Base-by-base conservation (phyloP, 306 rosid species). In the Inga oerstediana region DNA sequence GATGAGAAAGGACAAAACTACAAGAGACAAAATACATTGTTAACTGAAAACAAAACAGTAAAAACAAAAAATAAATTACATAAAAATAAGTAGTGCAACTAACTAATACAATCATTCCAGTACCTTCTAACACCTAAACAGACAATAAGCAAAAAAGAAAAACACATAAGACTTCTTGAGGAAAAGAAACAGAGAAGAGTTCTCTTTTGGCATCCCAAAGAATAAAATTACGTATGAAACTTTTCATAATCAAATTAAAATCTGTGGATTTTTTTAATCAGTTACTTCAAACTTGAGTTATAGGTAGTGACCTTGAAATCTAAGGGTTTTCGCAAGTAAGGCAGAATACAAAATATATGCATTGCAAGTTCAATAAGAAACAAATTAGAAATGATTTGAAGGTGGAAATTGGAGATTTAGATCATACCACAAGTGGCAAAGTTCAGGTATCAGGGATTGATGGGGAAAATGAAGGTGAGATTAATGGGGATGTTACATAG, bases 1-100 rank as follows among this genome's bases (percentile, higher is more conserved):
- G 49, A 81, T 48, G 30, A 75, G 45, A 39, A 81, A 73, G 52
- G 70, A 24, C 39, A 44, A 77, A 49, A 76, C 56, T 64, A 54
- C 49, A 66, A 27, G 75, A 69, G 56, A 35, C 45, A 56, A 75
- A 77, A 75, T 54, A 70, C 44, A 41, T 66, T 39, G 51, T 69
- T 45, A 27, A 20, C 59, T 43, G 44, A 78, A 79, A 46, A 56
- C 54, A 35, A 12, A 76, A 56, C 46, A 54, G 65, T 43, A 64
- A 84, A 19, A 49, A 3, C 16, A 16, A n/a, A 61, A 61, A 61
- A 82, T n/a, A 54, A 71, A 64, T 66, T 41, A 39, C 59, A 79
- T 70, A 15, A 30, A 74, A 13, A 10, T 46, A 12, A 82, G 71
- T 59, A 27, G 69, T 81, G 15, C 45, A 74, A 17, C 73, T 46